Percentiles rank a stretch among this genome's conserved stretches.
Conservation (phyloP, 2,329 filamentous ascomycete genomes). For the Thielaviopsis ethacetica region DNA sequence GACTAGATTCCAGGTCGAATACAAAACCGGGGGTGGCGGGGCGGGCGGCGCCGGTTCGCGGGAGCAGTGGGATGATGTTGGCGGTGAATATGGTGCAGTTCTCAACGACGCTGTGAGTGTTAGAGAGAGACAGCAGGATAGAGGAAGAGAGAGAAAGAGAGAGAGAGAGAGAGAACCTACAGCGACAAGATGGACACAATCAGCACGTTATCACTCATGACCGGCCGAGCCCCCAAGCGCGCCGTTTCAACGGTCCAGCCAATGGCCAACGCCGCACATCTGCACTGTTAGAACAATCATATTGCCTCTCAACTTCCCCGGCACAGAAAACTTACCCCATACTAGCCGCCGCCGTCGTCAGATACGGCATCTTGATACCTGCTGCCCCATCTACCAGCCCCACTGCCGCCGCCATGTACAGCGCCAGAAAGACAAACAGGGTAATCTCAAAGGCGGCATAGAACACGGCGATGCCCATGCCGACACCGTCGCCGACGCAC, state of each 20-base stretch:
- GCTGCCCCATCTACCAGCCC: conserved; percentile 12
- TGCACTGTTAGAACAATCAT: too few relatives aligned
- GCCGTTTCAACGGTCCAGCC: conserved; percentile 21
- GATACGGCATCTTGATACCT: neutral
- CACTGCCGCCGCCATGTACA: conserved; percentile 20
- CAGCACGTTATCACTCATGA: conserved; percentile 19
- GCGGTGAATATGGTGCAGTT: conserved; percentile 23
- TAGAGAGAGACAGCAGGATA: too few relatives aligned
- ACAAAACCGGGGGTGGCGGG: too few relatives aligned
- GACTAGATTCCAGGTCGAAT: too few relatives aligned
- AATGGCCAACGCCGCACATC: neutral
- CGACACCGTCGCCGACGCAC: conserved; percentile 20
- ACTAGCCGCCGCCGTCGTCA: neutral
- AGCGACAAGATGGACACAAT: conserved; percentile 20
- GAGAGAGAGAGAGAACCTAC: conserved; percentile 13
- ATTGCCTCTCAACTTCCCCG: too few relatives aligned
- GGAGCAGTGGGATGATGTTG: conserved; percentile 21
- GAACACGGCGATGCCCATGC: conserved; percentile 21
- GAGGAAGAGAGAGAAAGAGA: neutral
- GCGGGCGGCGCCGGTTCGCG: conserved; percentile 15
- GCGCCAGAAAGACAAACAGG: conserved; percentile 21
- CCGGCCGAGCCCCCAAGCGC: conserved; percentile 15
- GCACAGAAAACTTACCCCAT: too few relatives aligned
- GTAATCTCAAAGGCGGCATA: conserved; percentile 22
- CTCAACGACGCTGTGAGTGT: conserved; percentile 18